A percentile compares a stretch with the other conserved stretches of the same genome.
phyloP scores from a whole-genome alignment of 2,329 filamentous ascomycete genomes.

The Fonsecaea multimorphosa region DNA sequence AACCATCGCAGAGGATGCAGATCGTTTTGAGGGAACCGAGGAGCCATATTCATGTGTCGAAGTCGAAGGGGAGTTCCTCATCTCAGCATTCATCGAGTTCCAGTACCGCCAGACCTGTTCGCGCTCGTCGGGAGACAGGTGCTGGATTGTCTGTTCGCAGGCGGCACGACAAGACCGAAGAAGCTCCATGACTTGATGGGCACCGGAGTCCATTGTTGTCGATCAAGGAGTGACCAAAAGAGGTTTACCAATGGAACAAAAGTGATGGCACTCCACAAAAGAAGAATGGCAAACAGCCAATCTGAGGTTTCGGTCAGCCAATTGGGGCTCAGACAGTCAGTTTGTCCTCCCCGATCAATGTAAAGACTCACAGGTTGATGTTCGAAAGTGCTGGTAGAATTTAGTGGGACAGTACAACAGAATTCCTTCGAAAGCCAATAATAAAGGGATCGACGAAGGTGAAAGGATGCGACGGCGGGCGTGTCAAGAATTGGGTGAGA shows the following conservation, averaged over 20 bases:
- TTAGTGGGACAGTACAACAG: slow-evolving; percentile 18
- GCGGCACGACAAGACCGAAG: slow-evolving; percentile 33
- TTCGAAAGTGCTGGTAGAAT: slow-evolving; percentile 10
- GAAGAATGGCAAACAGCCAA: slow-evolving; percentile 10
- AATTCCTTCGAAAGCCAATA: slow-evolving; percentile 9
- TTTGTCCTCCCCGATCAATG: slow-evolving; percentile 9
- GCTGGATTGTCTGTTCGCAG: slow-evolving; percentile 35
- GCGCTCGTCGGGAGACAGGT: slow-evolving; percentile 33
- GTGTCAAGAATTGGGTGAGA: slow-evolving; percentile 15
- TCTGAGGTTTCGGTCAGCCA: slow-evolving; percentile 21
- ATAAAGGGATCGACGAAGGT: slow-evolving; percentile 4
- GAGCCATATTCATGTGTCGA: slow-evolving; percentile 21
- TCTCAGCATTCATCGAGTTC: slow-evolving; percentile 29
- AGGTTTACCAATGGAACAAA: slow-evolving; percentile 7
- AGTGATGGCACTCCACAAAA: slow-evolving; percentile 6
- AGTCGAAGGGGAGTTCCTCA: slow-evolving; percentile 19
- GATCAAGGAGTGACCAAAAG: slow-evolving; percentile 11
- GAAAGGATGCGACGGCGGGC: slow-evolving; percentile 19
- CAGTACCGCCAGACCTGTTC: slow-evolving; percentile 34
- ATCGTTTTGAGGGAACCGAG: slow-evolving; percentile 36
- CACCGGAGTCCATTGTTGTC: slow-evolving; percentile 32
- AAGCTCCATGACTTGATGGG: slow-evolving; percentile 30
- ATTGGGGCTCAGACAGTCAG: slow-evolving; percentile 15
- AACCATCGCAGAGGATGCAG: slow-evolving; percentile 34
- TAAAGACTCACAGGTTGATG: slow-evolving; percentile 25